Conservation (phyloP, 192 early-diverging fungal genomes). For the Phycomyces blakesleeanus region DNA sequence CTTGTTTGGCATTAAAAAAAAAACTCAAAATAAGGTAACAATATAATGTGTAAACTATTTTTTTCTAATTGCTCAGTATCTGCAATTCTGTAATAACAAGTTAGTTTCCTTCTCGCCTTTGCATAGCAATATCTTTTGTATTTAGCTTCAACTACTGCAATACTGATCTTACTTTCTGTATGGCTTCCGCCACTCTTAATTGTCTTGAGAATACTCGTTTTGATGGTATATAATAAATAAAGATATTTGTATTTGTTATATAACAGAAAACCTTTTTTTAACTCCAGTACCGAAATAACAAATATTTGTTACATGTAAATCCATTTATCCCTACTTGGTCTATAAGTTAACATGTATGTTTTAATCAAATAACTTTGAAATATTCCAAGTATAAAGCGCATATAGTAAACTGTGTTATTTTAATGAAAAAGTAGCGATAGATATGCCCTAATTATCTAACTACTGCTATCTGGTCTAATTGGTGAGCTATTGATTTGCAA, state of each 20-base stretch:
- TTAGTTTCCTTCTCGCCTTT: conserved; percentile 11
- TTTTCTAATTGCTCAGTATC: conserved; percentile 14
- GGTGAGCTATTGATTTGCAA: conserved; percentile 15
- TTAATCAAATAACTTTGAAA: conserved; percentile 17
- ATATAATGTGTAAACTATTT: conserved; percentile 12
- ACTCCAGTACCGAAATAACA: conserved; percentile 9
- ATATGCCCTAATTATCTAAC: conserved; percentile 12
- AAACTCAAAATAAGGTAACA: conserved; percentile 11
- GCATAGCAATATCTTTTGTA: conserved; percentile 14
- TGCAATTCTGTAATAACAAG: conserved; percentile 10
- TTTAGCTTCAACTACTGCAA: conserved; percentile 13
- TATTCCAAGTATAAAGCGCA: conserved; percentile 20
- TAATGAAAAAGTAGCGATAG: conserved; percentile 9
- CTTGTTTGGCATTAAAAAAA: conserved; percentile 3
- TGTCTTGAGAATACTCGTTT: conserved; percentile 13
- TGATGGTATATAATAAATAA: conserved; percentile 15
- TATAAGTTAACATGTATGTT: conserved; percentile 17
- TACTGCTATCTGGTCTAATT: conserved; percentile 17
- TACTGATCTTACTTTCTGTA: conserved; percentile 13
- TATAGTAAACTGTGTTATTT: neutral
- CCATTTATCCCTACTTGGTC: conserved; percentile 16
- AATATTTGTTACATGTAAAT: conserved; percentile 19
- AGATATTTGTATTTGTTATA: conserved; percentile 16
- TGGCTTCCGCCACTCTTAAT: conserved; percentile 12
- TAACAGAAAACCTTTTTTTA: conserved; percentile 10